Evolutionary conservation across 768 basidiomycete species (phyloP).

Genomic region (Termitomyces sp.): DNA sequence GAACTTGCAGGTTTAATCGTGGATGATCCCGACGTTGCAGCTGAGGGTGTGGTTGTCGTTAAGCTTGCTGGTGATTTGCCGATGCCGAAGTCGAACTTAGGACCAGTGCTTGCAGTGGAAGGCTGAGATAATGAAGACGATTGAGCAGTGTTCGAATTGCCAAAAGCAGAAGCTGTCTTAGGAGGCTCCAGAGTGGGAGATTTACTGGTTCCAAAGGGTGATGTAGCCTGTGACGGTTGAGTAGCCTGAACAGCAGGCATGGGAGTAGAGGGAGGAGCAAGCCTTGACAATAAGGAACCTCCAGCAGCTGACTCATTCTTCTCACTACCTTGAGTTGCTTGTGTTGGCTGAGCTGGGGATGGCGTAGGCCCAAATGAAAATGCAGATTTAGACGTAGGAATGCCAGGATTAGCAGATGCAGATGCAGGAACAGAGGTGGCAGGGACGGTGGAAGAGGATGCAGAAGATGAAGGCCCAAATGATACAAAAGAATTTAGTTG

Average conservation of each 20-base stretch:
- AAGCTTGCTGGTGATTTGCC: constrained; percentile 9
- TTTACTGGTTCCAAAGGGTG: constrained; percentile 15
- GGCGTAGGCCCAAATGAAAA: constrained; percentile 11
- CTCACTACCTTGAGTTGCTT: constrained; percentile 5
- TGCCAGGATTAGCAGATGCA: background rate
- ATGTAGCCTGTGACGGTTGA: constrained; percentile 5
- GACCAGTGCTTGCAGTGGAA: constrained; percentile 19
- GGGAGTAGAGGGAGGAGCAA: constrained; percentile 12
- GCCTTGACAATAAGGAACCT: constrained; percentile 18
- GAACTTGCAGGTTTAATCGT: constrained; percentile 19
- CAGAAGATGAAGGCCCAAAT: constrained; percentile 5
- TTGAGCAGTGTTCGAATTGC: constrained; percentile 10
- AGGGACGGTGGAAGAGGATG: background rate
- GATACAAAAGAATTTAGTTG: constrained; percentile 2
- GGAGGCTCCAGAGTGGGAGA: constrained; percentile 14
- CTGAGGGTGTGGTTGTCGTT: constrained; percentile 13
- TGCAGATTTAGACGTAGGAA: constrained; percentile 6
- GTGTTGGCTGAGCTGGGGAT: constrained; percentile 5
- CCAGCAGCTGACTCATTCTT: constrained; percentile 10
- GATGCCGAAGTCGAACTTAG: constrained; percentile 36
- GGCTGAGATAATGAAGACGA: constrained; percentile 14
- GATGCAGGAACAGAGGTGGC: background rate
- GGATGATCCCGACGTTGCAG: constrained; percentile 14
- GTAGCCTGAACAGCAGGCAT: constrained; percentile 5
- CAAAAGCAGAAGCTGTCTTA: constrained; percentile 18